These are phyloP conservation scores for Heliamphora pulchella DNA, from an alignment of 179 eudicot genomes.

Conservation along the genomic window DNA sequence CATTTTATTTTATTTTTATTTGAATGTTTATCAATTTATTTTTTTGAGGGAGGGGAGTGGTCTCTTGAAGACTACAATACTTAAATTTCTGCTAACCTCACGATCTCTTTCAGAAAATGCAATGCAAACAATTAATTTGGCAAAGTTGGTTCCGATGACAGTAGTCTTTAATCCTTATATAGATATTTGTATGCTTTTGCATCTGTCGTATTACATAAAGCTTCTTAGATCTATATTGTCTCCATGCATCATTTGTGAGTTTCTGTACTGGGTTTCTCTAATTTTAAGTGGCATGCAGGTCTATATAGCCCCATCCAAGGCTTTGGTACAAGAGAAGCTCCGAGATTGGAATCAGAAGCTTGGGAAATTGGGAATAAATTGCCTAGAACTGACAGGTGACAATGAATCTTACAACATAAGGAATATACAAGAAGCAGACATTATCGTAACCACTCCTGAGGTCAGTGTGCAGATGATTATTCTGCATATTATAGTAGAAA, in stretches of 20 bases:
- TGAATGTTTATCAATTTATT: too few species aligned
- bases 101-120: too few species aligned
- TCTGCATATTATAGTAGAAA: not conserved
- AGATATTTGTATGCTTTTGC: not conserved
- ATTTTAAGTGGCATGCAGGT: conserved; percentile 39
- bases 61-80: too few species aligned
- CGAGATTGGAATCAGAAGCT: conserved; percentile 80
- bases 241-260: conserved; percentile 10
- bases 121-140: too few species aligned
- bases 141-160: not conserved
- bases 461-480: conserved; percentile 27
- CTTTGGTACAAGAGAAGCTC: conserved; percentile 95
- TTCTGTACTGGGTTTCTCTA: conserved; percentile 1
- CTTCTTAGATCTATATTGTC: not conserved
- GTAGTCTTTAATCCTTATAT: not conserved
- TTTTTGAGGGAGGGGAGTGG: too few species aligned
- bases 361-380: conserved; percentile 60
- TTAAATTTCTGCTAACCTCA: too few species aligned
- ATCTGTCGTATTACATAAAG: not conserved
- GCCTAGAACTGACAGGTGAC: conserved; percentile 96
- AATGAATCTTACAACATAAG: conserved; percentile 61
- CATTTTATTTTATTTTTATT: too few species aligned
- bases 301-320: conserved; percentile 92
- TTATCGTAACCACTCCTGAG: conserved; percentile 95
- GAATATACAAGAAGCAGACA: conserved; percentile 84